Base-by-base conservation (phyloP, 1,139 yeast genomes). In the Candida glucosophila region DNA sequence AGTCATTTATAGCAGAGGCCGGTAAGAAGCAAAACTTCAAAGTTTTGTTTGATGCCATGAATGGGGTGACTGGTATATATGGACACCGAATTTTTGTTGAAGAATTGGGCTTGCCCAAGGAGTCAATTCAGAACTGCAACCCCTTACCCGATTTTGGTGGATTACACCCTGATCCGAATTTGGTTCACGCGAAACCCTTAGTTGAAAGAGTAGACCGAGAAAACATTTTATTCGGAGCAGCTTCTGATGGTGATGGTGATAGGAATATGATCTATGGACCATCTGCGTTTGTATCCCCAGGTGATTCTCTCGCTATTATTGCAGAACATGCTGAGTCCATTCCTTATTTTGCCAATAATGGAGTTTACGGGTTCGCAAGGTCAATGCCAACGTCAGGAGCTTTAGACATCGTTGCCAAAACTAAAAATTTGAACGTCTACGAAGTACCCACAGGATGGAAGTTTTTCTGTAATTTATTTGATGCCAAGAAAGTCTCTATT, bases 391-490 rank as follows among this genome's bases (percentile, higher is more conserved):
- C 98, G 5, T 78, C 93, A 5, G 86, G 86, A 20, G 98, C 98
- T 18, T 70, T 90, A 42, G 98, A 90, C 48, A 67, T 80, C 32
- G 98, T 90, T 17, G 98, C 95, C 19, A 73, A 75, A 51, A 65
- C 66, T 33, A 77, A 85, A 52, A 78, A 78, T 11, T 62, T 90
- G 37, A 59, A 78, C 28, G 65, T 78, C 36, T 90, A 90, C 56
- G 98, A 90, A 57, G 98, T 92, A 4, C 98, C 98, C 32, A 90
- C 98, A 12, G 98, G 98, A 21, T 90, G 98, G 98, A 90, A 90
- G 57, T 90, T 90, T 51, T 90, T 90, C 70, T 86, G 97, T 55
- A 88, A 94, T 5, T 64, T 90, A 39, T 90, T 90, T 44, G 98
- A 90, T 49, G 88, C 93, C 24, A 73, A 83, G 45, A 86, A 86